phyloP scores from a whole-genome alignment of 495 filamentous ascomycete genomes.

The Astrocystis sublimbata region DNA sequence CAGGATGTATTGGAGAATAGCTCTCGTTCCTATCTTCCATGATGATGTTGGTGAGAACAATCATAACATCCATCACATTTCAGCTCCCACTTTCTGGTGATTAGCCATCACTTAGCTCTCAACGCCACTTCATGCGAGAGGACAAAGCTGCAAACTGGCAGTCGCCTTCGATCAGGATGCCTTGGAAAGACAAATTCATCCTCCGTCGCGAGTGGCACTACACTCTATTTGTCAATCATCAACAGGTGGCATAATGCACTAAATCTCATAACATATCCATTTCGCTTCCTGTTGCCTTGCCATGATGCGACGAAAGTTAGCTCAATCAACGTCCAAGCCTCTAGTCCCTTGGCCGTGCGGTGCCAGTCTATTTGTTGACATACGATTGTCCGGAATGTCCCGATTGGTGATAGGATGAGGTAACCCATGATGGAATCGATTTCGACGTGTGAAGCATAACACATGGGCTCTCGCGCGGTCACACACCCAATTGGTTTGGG shows the following conservation, averaged over 20 bases:
- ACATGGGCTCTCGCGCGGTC: neutral
- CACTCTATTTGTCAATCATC: neutral
- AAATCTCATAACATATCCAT: no score
- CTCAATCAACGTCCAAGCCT: neutral
- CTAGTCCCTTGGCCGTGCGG: neutral
- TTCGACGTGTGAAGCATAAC: neutral
- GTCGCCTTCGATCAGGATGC: neutral
- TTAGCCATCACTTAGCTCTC: no score
- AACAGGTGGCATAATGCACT: neutral
- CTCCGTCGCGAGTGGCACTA: no score
- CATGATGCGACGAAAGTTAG: neutral
- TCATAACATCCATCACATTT: no score
- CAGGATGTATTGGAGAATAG: no score
- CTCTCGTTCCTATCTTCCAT: no score
- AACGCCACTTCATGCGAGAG: neutral
- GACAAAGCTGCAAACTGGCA: neutral
- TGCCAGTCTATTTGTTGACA: neutral
- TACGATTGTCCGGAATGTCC: neutral
- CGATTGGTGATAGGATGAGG: neutral
- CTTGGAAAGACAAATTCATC: neutral
- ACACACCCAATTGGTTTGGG: conserved; percentile 2
- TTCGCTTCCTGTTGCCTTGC: neutral
- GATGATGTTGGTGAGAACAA: no score
- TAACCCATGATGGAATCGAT: neutral
- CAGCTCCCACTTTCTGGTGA: no score